Percentiles rank a stretch among this genome's conserved stretches.
phyloP scores from a whole-genome alignment of 75 land plant genomes.

The Azolla pinnata region DNA sequence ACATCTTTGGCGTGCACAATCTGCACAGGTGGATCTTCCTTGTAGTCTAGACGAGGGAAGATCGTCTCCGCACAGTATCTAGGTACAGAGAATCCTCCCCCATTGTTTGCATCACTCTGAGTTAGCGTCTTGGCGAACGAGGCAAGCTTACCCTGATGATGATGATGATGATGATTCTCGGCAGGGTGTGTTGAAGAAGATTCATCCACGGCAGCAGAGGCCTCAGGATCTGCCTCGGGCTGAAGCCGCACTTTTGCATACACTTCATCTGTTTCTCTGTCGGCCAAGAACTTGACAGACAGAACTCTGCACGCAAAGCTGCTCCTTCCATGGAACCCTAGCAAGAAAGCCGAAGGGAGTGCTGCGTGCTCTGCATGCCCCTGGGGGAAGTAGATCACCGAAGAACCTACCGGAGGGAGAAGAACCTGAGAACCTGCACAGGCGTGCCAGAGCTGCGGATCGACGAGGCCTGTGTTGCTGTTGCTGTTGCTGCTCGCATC shows the following conservation, averaged over 20 bases:
- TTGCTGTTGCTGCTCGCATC: not conserved
- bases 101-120: slow-evolving; percentile 90
- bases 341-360: slow-evolving; percentile 29
- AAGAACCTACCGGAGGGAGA: slow-evolving; percentile 51
- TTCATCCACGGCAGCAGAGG: slow-evolving; percentile 2
- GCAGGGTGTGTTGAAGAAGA: slow-evolving; percentile 15
- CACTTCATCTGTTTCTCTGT: slow-evolving; percentile 79
- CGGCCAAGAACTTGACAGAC: slow-evolving; percentile 57
- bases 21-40: slow-evolving; percentile 76
- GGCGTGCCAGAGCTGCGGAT: slow-evolving; percentile 88
- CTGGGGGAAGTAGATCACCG: slow-evolving; percentile 76
- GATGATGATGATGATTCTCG: no score
- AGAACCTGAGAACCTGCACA: slow-evolving; percentile 86
- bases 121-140: slow-evolving; percentile 87
- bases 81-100: slow-evolving; percentile 91
- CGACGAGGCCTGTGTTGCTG: slow-evolving; percentile 18
- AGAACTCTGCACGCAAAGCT: slow-evolving; percentile 40
- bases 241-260: slow-evolving; percentile 54
- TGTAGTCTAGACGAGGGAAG: slow-evolving; percentile 77
- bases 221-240: slow-evolving; percentile 12
- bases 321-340: slow-evolving; percentile 21
- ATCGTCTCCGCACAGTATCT: slow-evolving; percentile 88
- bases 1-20: slow-evolving; percentile 77
- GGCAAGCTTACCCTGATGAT: no score
- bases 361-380: slow-evolving; percentile 82